Evolutionary conservation across 148 eudicot species (phyloP).

Genomic region (Rhododendron mucronatum): DNA sequence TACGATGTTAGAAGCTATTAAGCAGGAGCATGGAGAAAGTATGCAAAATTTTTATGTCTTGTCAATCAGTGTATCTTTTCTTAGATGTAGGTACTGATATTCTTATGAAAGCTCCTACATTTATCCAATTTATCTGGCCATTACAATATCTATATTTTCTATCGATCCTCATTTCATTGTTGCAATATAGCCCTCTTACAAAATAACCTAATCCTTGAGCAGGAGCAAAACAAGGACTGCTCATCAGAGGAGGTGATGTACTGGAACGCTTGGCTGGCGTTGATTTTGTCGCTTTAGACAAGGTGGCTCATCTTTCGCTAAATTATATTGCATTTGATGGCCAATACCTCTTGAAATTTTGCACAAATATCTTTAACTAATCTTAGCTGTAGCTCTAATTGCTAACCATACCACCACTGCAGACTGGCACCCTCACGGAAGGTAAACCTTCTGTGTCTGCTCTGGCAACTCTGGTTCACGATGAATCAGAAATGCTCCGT

Average conservation of each 20-base stretch:
- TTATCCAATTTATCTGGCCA: background rate
- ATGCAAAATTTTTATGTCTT: background rate
- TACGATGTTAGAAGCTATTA: background rate
- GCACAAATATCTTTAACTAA: background rate
- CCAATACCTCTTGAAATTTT: background rate
- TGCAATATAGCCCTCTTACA: background rate
- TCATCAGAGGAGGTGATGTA: slow-evolving; percentile 95
- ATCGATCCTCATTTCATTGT: background rate
- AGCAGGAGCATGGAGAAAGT: background rate
- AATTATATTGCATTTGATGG: background rate
- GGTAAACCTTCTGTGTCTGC: slow-evolving; percentile 86
- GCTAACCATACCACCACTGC: slow-evolving; percentile 8
- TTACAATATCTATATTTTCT: background rate
- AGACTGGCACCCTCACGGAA: slow-evolving; percentile 98
- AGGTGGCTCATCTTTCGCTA: slow-evolving; percentile 35
- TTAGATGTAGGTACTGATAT: background rate
- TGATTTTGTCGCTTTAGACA: slow-evolving; percentile 71
- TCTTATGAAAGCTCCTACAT: background rate
- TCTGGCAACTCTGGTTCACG: slow-evolving; percentile 47
- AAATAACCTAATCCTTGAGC: slow-evolving; percentile 10
- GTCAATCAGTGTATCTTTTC: background rate
- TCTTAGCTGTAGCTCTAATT: background rate
- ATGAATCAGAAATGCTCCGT: slow-evolving; percentile 60
- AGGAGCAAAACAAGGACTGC: slow-evolving; percentile 97
- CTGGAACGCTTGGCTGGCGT: slow-evolving; percentile 81